Conservation (phyloP, 75 land plant genomes). For the Pinus tabuliformis region DNA sequence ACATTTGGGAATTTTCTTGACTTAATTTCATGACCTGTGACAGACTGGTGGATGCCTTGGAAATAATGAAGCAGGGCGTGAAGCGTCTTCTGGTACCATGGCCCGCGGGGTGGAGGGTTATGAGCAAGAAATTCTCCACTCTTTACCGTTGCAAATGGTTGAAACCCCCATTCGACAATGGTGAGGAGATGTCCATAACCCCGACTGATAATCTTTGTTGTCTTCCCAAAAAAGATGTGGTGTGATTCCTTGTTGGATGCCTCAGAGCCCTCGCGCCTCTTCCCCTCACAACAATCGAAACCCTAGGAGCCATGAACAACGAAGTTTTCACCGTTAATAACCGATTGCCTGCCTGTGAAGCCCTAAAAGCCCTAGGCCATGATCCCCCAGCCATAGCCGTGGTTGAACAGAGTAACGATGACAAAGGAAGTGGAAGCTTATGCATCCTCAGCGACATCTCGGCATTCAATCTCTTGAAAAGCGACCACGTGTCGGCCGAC, state of each 20-base stretch:
- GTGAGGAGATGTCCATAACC: conserved; percentile 14
- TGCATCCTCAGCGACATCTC: conserved; percentile 83
- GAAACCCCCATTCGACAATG: conserved; percentile 17
- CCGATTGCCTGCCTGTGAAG: conserved; percentile 50
- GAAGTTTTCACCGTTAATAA: conserved; percentile 38
- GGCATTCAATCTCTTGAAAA: conserved; percentile 58
- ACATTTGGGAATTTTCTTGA: not conserved
- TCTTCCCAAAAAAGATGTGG: conserved; percentile 72
- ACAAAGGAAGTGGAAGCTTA: conserved; percentile 11
- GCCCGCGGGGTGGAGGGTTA: too few species aligned
- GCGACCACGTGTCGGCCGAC: conserved; percentile 65
- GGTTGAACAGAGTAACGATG: conserved; percentile 38
- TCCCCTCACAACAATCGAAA: conserved; percentile 69
- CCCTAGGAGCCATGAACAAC: conserved; percentile 46
- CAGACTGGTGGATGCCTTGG: too few species aligned
- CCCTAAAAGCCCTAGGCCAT: conserved; percentile 18
- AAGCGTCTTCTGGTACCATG: too few species aligned
- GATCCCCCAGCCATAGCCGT: conserved; percentile 79
- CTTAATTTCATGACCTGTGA: too few species aligned
- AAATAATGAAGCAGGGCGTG: too few species aligned
- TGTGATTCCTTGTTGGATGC: conserved; percentile 76
- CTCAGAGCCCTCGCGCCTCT: conserved; percentile 78
- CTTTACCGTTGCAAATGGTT: conserved; percentile 69
- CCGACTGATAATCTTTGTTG: conserved; percentile 61
- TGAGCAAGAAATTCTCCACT: conserved; percentile 32